These are phyloP conservation scores for Fusarium odoratissimum DNA, from an alignment of 2,329 filamentous ascomycete genomes.

Conservation along the genomic window DNA sequence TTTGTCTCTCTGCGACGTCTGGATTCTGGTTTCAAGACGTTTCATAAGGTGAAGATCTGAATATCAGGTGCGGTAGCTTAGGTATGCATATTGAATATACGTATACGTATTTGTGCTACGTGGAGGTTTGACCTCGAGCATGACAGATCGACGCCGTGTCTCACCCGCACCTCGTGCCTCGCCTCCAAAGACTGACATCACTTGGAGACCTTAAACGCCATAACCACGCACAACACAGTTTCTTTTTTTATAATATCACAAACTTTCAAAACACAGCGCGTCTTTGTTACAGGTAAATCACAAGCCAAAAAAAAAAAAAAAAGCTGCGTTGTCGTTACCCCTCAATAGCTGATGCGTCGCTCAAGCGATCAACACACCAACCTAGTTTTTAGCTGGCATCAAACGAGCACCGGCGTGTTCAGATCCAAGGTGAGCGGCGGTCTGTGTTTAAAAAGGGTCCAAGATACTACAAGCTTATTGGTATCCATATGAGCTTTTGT, in stretches of 20 bases:
- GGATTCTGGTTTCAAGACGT: conserved; percentile 26
- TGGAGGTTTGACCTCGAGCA: conserved; percentile 11
- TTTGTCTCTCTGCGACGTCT: conserved; percentile 13
- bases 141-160: conserved; percentile 27
- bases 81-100: background rate
- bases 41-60: conserved; percentile 23
- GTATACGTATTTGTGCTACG: conserved; percentile 9
- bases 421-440: conserved; percentile 9
- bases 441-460: conserved; percentile 24
- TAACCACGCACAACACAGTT: background rate
- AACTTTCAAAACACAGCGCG: background rate
- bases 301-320: background rate
- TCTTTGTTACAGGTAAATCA: background rate
- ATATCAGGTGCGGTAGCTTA: background rate
- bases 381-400: conserved; percentile 14
- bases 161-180: background rate
- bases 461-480: conserved; percentile 8
- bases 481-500: conserved; percentile 12
- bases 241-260: background rate
- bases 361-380: conserved; percentile 35
- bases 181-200: conserved; percentile 29
- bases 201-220: background rate
- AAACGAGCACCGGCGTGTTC: conserved; percentile 11
- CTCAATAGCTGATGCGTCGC: conserved; percentile 21
- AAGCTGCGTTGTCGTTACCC: conserved; percentile 19